Evolutionary conservation across 2,329 filamentous ascomycete species (phyloP), one percentile per base, ranked within the genome.

Genomic region (Eutypa lata): DNA sequence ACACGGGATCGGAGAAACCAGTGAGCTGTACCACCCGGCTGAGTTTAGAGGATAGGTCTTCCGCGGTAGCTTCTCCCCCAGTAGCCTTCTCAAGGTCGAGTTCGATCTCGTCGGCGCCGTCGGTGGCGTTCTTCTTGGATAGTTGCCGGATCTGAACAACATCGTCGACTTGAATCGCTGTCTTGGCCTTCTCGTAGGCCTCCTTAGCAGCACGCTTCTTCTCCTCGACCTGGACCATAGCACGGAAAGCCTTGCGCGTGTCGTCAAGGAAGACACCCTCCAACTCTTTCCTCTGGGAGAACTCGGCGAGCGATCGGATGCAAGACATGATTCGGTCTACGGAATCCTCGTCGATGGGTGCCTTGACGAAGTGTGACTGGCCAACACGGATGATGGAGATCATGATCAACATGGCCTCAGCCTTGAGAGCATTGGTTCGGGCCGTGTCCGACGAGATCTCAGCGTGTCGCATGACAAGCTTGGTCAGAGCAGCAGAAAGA

Each of bases 391-490:
- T 91, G 61, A 99, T 95, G 5, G 94, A 97, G 63, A 99, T 96
- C 92, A 97, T 96, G 69, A 99, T 97, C 50, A 99, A 82, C 94
- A 99, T 99, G 44, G 94, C 94, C 73, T 99, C 94, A 3, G 94
- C 94, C 48, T 91, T 88, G 24, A 99, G 82, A 28, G 93, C 92
- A 64, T 99, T 99, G 28, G 93, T 97, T 38, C 94, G 88, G 43
- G 90, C 89, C 43, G 80, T 74, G 64, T 97, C 93, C 22, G 88
- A 78, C 1, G 93, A 97, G 55, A 97, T 92, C 68, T 97, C 92
- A 2, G 91, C 89, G 70, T 97, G 91, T 50, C 94, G 89, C 91
- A 99, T 96, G 48, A 99, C 94, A 51, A 99, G 82, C 76, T 99
- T 99, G 16, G 94, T 96, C 53, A 99, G 82, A 1, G 93, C 97